Evolutionary conservation across 129 eudicot species (phyloP).

Genomic region (Helichrysum umbraculigerum): DNA sequence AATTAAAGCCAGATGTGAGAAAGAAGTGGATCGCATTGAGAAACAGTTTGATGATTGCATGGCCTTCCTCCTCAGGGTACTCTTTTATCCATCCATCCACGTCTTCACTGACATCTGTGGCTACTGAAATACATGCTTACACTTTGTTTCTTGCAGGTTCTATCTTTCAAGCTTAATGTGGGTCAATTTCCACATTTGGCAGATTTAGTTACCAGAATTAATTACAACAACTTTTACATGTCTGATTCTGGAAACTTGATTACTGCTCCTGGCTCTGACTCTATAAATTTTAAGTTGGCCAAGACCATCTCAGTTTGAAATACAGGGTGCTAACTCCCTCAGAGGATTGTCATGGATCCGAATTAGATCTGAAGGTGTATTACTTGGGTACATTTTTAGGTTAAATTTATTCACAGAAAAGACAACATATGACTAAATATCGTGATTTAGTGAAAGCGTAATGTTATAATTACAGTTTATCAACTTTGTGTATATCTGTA

Average conservation of each 20-base stretch:
- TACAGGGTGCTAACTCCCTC: background rate
- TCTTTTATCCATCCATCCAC: constrained; percentile 5
- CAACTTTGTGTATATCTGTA: background rate
- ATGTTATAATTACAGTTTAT: background rate
- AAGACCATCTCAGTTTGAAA: constrained; percentile 44
- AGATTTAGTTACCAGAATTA: constrained; percentile 81
- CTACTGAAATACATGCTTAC: background rate
- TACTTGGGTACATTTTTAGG: background rate
- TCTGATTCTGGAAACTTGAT: constrained; percentile 77
- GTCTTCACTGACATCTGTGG: background rate
- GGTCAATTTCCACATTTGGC: constrained; percentile 98
- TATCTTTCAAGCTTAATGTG: constrained; percentile 91
- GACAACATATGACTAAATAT: background rate
- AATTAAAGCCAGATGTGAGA: constrained; percentile 84
- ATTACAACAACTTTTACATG: constrained; percentile 88
- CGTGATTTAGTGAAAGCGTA: background rate
- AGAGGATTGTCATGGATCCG: background rate
- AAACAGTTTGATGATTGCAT: constrained; percentile 95
- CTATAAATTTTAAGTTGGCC: constrained; percentile 50
- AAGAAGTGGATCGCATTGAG: constrained; percentile 86
- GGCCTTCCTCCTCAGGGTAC: constrained; percentile 93
- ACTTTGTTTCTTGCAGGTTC: constrained; percentile 53
- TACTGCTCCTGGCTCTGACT: constrained; percentile 61
- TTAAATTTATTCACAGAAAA: no score
- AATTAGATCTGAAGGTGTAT: background rate